These are phyloP conservation scores for Suhomyces sp. DNA, from an alignment of 805 yeast species.

Conservation along the genomic window DNA sequence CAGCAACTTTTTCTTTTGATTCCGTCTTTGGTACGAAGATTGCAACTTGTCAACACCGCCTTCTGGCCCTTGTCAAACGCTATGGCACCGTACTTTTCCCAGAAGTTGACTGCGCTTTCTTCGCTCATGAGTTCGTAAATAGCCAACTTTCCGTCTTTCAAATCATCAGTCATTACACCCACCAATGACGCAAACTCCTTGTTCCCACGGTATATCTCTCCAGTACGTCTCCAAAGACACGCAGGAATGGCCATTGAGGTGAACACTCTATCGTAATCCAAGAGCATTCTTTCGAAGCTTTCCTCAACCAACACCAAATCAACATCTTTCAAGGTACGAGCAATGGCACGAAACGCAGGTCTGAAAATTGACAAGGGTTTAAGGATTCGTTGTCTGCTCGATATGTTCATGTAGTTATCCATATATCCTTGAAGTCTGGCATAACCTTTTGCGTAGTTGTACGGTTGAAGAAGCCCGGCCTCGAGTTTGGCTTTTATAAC, in stretches of 20 bases:
- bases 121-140: slow-evolving; percentile 93
- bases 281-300: slow-evolving; percentile 86
- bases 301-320: slow-evolving; percentile 92
- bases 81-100: slow-evolving; percentile 96
- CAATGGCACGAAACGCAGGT: slow-evolving; percentile 92
- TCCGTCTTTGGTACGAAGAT: slow-evolving; percentile 78
- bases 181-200: slow-evolving; percentile 94
- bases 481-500: slow-evolving; percentile 92
- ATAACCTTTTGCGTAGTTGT: slow-evolving; percentile 91
- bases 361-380: slow-evolving; percentile 82
- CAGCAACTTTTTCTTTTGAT: slow-evolving; percentile 80
- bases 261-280: slow-evolving; percentile 92
- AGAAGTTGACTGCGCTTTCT: slow-evolving; percentile 92
- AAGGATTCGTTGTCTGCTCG: slow-evolving; percentile 79
- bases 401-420: slow-evolving; percentile 86
- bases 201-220: slow-evolving; percentile 92
- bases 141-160: slow-evolving; percentile 88
- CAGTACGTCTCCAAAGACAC: slow-evolving; percentile 95
- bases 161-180: slow-evolving; percentile 83
- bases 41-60: slow-evolving; percentile 91
- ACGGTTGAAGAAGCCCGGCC: slow-evolving; percentile 90
- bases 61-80: slow-evolving; percentile 96
- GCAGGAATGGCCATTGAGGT: slow-evolving; percentile 98
- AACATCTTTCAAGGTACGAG: slow-evolving; percentile 83
- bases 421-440: slow-evolving; percentile 84